Percentiles rank a stretch among this genome's conserved stretches.
Conservation (phyloP, 1,284 basidiomycete species). For the Marasmius sp. region DNA sequence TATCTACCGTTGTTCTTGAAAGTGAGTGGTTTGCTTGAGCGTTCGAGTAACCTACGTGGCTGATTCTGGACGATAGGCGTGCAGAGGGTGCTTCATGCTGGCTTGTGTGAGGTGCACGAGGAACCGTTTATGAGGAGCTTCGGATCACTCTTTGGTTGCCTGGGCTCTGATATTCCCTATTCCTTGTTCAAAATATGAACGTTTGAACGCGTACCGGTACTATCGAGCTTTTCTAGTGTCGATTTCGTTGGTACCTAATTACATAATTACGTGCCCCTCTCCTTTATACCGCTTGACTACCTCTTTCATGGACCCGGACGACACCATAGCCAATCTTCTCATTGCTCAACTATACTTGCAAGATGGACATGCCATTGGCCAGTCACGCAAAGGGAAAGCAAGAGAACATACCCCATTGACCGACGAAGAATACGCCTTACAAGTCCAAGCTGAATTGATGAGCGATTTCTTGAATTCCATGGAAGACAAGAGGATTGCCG, state of each 20-base stretch:
- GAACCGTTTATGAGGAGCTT: conserved; percentile 25
- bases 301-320: too few relatives aligned
- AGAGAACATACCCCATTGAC: not conserved
- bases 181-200: not conserved
- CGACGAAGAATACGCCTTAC: not conserved
- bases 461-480: conserved; percentile 12
- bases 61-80: conserved; percentile 22
- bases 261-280: too few relatives aligned
- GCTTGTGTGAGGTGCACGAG: conserved; percentile 34
- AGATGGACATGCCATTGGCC: not conserved
- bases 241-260: too few relatives aligned
- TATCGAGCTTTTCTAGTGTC: too few relatives aligned
- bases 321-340: too few relatives aligned
- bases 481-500: conserved; percentile 35
- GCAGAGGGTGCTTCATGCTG: conserved; percentile 28
- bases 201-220: not conserved
- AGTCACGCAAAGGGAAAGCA: not conserved
- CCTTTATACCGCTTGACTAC: too few relatives aligned
- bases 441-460: not conserved
- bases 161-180: not conserved
- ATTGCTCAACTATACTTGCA: too few relatives aligned
- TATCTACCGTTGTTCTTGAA: conserved; percentile 32
- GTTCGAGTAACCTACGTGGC: not conserved
- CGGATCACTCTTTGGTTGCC: not conserved
- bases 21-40: conserved; percentile 22